Conservation (phyloP, 768 basidiomycete species). For the Mycena haematopus region DNA sequence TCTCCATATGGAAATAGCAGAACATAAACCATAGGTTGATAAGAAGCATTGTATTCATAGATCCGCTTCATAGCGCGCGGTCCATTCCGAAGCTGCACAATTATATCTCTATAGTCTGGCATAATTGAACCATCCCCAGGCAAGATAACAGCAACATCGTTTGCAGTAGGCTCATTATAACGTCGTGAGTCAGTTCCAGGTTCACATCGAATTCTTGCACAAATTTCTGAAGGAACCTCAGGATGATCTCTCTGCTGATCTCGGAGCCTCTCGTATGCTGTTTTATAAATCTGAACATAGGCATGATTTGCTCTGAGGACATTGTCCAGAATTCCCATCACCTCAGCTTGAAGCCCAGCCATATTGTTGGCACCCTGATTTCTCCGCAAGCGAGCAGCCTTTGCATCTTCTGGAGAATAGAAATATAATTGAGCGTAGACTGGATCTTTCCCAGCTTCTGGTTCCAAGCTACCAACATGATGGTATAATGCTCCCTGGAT, state of each 20-base stretch:
- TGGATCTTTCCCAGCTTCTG: slow-evolving; percentile 31
- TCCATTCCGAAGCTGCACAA: slow-evolving; percentile 33
- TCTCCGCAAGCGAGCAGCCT: slow-evolving; percentile 4
- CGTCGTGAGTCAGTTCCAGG: slow-evolving; percentile 35
- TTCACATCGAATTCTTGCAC: slow-evolving; percentile 6
- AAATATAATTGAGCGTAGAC: slow-evolving; percentile 39
- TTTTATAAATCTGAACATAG: slow-evolving; percentile 2
- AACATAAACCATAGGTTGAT: slow-evolving; percentile 39
- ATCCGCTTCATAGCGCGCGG: slow-evolving; percentile 9
- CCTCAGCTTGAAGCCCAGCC: slow-evolving; percentile 15
- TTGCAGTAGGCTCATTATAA: slow-evolving; percentile 47
- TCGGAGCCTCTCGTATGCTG: background rate
- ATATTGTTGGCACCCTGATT: background rate
- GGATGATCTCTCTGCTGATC: slow-evolving; percentile 33
- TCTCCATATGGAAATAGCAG: slow-evolving; percentile 40
- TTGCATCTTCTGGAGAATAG: slow-evolving; percentile 10
- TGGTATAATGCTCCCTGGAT: slow-evolving; percentile 43
- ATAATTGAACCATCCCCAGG: slow-evolving; percentile 34
- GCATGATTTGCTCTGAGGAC: slow-evolving; percentile 4
- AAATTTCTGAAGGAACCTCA: slow-evolving; percentile 19
- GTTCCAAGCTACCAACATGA: slow-evolving; percentile 35
- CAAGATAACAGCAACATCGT: slow-evolving; percentile 48
- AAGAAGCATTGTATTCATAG: slow-evolving; percentile 40
- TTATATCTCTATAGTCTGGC: slow-evolving; percentile 36
- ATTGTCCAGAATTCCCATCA: slow-evolving; percentile 25